A percentile compares a stretch with the other conserved stretches of the same genome.
phyloP scores from a whole-genome alignment of 148 eudicot genomes.

The Chenopodium suecicum region DNA sequence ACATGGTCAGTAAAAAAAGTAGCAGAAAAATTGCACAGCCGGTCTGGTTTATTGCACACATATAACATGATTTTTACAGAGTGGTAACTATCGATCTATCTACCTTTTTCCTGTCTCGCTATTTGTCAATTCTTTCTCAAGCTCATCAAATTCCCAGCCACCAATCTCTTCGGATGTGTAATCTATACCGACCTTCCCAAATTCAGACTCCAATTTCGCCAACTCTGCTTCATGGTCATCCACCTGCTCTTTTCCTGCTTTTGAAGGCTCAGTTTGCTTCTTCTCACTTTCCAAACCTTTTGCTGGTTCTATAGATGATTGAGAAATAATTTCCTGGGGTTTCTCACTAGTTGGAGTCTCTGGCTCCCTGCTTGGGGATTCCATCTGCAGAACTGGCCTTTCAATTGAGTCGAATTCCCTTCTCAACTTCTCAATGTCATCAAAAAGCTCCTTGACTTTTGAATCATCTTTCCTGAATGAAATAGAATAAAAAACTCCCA shows the following conservation, averaged over 20 bases:
- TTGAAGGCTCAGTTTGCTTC: slow-evolving; percentile 33
- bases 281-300: slow-evolving; percentile 32
- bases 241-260: slow-evolving; percentile 38
- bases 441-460: slow-evolving; percentile 66
- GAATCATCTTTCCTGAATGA: slow-evolving; percentile 67
- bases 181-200: slow-evolving; percentile 54
- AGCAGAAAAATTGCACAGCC: slow-evolving; percentile 21
- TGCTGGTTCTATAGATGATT: slow-evolving; percentile 21
- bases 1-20: slow-evolving; percentile 23
- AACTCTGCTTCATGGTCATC: slow-evolving; percentile 80
- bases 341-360: slow-evolving; percentile 43
- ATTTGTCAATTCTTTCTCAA: slow-evolving; percentile 62
- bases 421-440: slow-evolving; percentile 68
- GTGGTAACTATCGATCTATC: slow-evolving; percentile 9
- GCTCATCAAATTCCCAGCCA: slow-evolving; percentile 91
- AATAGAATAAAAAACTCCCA: not conserved
- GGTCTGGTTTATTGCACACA: slow-evolving; percentile 1
- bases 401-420: slow-evolving; percentile 71
- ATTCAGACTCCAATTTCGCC: slow-evolving; percentile 79
- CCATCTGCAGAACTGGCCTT: slow-evolving; percentile 75
- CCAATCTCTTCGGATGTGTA: slow-evolving; percentile 68
- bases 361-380: slow-evolving; percentile 48
- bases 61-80: slow-evolving; percentile 1
- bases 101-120: slow-evolving; percentile 31
- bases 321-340: slow-evolving; percentile 35